Base-by-base conservation (phyloP, 2,329 filamentous ascomycete species). In the Sporothrix euskadiensis region DNA sequence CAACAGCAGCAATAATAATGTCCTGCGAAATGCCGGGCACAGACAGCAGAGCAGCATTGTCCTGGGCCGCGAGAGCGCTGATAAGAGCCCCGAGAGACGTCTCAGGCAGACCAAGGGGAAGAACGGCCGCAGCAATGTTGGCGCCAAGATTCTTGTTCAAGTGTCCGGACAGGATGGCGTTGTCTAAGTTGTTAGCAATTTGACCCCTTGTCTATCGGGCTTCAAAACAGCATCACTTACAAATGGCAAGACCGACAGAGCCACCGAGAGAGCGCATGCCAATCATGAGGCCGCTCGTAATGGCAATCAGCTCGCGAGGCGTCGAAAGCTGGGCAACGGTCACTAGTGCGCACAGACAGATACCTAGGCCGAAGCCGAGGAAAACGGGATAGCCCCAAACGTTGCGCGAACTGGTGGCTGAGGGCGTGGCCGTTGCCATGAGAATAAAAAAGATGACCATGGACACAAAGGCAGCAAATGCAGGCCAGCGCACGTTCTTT, bases 191-290 rank as follows among this genome's bases (percentile, higher is more conserved):
- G 63, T 68, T 68, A 49, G 63, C 26, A 26, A 26, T 26, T 26
- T 26, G 26, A 1, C 26, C 1, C 26, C 26, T 26, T 26, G 26
- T 26, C 26, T 26, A 26, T 26, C 26, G 26, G 1, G 2, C 2
- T 26, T 2, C 26, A 26, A 26, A 26, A 26, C 10, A 9, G 14
- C 26, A 14, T 16, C n/a, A 68, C 63, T 49, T 32, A 68, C 63
- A 77, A 61, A 87, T 81, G 3, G 85, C 86, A 19, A 88, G 78
- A 39, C 85, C 86, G 12, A 87, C 77, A 1, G 85, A 84, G 66
- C 83, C 83, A 4, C 86, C 86, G 3, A 88, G 80, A 16, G 81
- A 82, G 6, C 82, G 77, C 2, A 82, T 76, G 47, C 80, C 78
- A 41, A 83, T 82, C 47, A 83, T 78, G 19, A 84, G 77, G 5